Percentiles rank a stretch among this genome's conserved stretches.
phyloP scores from a whole-genome alignment of 768 basidiomycete species.

The Suillus ampliporus region DNA sequence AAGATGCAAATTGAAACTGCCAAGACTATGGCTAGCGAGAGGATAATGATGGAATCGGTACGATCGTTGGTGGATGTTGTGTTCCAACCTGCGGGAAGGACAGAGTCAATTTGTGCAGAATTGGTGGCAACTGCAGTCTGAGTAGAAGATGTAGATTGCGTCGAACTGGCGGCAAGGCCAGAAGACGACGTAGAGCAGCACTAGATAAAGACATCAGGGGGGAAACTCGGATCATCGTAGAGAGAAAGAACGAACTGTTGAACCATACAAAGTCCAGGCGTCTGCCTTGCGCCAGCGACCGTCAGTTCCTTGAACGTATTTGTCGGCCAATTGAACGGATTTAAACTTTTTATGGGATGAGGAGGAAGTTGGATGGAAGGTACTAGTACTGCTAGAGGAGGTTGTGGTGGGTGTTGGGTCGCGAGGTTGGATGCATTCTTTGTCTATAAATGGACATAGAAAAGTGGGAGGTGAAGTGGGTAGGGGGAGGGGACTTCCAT shows the following conservation, averaged over 20 bases:
- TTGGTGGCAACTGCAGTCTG: conserved; percentile 23
- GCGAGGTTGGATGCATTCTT: conserved; percentile 15
- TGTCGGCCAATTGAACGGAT: conserved; percentile 51
- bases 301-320: conserved; percentile 56
- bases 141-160: conserved; percentile 21
- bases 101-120: conserved; percentile 25
- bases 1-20: conserved; percentile 64
- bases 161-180: conserved; percentile 13
- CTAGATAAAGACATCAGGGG: conserved; percentile 18
- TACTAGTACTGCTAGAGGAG: neutral
- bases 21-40: conserved; percentile 66
- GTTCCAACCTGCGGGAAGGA: conserved; percentile 64
- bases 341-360: neutral
- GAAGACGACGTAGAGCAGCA: conserved; percentile 20
- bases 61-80: conserved; percentile 20
- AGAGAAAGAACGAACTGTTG: conserved; percentile 52
- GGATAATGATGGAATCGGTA: conserved; percentile 51
- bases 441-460: conserved; percentile 57
- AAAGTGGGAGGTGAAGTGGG: conserved; percentile 56
- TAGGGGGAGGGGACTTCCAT: conserved; percentile 49
- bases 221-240: neutral
- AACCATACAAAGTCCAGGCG: conserved; percentile 71
- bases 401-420: neutral
- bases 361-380: conserved; percentile 14
- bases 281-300: conserved; percentile 62